Percentiles rank a stretch among this genome's conserved stretches.
Evolutionary conservation across 768 basidiomycete genomes (phyloP).

Genomic region (Lactarius trivialis): DNA sequence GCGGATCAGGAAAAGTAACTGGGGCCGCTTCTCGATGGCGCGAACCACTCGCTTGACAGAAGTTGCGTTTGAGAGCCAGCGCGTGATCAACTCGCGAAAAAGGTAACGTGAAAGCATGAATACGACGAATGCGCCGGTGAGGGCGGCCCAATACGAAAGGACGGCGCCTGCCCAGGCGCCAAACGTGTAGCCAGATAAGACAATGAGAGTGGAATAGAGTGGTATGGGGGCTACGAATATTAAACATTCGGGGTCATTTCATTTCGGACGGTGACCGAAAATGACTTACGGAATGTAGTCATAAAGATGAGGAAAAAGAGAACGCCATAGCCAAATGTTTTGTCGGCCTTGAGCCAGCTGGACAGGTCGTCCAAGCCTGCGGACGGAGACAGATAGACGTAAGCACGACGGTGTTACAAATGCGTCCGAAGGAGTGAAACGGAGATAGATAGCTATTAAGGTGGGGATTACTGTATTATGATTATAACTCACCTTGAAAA

Average conservation of each 20-base stretch:
- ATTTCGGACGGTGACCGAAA: constrained; percentile 20
- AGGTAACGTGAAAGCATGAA: constrained; percentile 73
- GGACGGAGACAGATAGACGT: constrained; percentile 16
- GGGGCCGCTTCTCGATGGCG: constrained; percentile 82
- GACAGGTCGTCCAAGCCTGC: constrained; percentile 79
- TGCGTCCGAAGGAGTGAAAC: constrained; percentile 4
- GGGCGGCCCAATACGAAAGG: constrained; percentile 82
- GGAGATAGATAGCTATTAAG: constrained; percentile 21
- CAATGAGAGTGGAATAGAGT: constrained; percentile 88
- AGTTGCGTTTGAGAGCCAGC: constrained; percentile 62
- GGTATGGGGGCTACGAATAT: constrained; percentile 68
- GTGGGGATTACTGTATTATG: constrained; percentile 3
- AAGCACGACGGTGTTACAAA: constrained; percentile 10
- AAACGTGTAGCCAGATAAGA: constrained; percentile 87
- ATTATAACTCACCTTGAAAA: constrained; percentile 58
- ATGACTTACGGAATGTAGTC: constrained; percentile 75
- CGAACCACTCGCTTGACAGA: constrained; percentile 76
- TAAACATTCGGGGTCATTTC: constrained; percentile 5
- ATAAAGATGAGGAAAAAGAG: constrained; percentile 80
- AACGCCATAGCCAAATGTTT: constrained; percentile 66
- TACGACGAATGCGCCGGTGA: constrained; percentile 77
- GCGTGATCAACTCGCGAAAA: constrained; percentile 61
- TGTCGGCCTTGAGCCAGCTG: constrained; percentile 66
- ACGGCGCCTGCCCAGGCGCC: constrained; percentile 78
- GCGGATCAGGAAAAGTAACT: constrained; percentile 85